These are phyloP conservation scores for Fusarium tjaetaba DNA, from an alignment of 2,329 filamentous ascomycete species.

Conservation along the genomic window DNA sequence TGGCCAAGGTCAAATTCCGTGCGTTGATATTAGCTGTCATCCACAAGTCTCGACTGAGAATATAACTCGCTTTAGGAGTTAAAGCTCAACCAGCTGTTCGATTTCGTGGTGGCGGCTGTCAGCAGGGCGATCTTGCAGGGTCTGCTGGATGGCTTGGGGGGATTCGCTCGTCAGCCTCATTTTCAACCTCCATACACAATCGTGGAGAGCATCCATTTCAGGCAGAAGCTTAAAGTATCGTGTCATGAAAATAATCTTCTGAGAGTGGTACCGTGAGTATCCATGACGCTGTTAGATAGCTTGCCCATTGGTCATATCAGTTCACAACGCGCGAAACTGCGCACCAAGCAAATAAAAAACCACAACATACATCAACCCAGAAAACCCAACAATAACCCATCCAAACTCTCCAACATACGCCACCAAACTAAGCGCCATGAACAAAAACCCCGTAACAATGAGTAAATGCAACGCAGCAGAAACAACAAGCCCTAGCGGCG, in stretches of 20 bases:
- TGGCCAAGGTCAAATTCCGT: no score
- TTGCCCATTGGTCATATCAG: fast-evolving
- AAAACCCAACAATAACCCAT: neutral
- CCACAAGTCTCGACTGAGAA: no score
- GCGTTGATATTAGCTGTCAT: no score
- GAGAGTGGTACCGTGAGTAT: no score
- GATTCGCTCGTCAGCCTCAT: neutral
- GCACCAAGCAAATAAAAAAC: neutral
- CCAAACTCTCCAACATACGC: neutral
- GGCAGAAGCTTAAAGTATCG: neutral
- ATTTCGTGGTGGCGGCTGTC: no score
- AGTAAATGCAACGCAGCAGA: neutral
- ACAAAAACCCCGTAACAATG: neutral
- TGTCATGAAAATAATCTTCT: no score
- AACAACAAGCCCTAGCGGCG: neutral
- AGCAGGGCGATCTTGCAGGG: neutral
- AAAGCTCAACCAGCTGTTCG: no score
- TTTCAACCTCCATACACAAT: neutral
- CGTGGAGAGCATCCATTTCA: neutral
- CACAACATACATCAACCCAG: neutral
- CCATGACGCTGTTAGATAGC: no score
- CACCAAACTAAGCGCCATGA: neutral
- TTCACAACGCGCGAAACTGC: neutral
- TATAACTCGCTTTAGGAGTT: no score
- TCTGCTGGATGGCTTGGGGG: neutral